A percentile compares a stretch with the other conserved stretches of the same genome.
Evolutionary conservation across 73 alveolate genomes (phyloP).

Genomic region (Symbiodinium natans): DNA sequence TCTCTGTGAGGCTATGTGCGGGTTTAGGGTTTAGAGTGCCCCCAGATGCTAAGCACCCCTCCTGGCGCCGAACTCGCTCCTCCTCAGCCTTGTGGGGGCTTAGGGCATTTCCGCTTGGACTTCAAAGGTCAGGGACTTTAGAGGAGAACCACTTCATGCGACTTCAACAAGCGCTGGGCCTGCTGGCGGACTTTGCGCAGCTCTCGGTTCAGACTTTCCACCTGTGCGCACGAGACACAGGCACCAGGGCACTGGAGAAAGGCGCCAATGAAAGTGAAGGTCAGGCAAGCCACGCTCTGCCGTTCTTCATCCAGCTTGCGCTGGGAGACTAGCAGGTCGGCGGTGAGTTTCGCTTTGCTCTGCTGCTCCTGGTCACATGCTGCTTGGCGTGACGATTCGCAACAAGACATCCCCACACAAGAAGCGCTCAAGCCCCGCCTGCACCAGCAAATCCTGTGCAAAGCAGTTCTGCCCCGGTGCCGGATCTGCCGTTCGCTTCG

Average conservation of each 20-base stretch:
- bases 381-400: background rate
- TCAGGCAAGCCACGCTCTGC: constrained; percentile 12
- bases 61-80: constrained; percentile 49
- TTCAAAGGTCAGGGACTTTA: too few species aligned
- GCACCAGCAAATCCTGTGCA: constrained; percentile 43
- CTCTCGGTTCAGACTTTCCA: constrained; percentile 38
- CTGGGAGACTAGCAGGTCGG: constrained; percentile 81
- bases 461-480: constrained; percentile 50
- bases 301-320: constrained; percentile 90
- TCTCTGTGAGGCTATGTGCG: too few species aligned
- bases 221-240: background rate
- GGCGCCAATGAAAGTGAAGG: background rate
- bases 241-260: background rate
- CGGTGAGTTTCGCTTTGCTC: constrained; percentile 71
- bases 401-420: too few species aligned
- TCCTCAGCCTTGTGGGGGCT: constrained; percentile 29
- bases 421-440: too few species aligned
- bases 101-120: background rate
- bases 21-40: too few species aligned
- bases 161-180: background rate
- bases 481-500: constrained; percentile 5
- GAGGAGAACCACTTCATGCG: background rate
- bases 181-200: constrained; percentile 75
- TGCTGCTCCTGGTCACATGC: constrained; percentile 67
- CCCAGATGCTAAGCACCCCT: too few species aligned